Evolutionary conservation across 805 yeast genomes (phyloP), one percentile per base, ranked within the genome.

Genomic region (Wickerhamiella galacta): DNA sequence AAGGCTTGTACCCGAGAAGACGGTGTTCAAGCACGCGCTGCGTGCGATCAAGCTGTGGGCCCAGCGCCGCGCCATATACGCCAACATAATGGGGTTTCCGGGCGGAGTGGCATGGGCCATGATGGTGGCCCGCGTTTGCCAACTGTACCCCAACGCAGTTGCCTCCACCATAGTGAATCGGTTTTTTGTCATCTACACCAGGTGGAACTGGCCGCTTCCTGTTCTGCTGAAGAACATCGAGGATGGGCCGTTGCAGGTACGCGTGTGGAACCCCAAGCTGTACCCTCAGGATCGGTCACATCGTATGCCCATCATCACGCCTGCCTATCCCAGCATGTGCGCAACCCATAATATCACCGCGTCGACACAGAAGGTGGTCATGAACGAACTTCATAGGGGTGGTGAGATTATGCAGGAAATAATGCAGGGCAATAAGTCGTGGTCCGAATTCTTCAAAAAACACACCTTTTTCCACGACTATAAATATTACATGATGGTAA

Each of bases 51-150:
- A 90, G 54, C 63, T 90, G 48, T 90, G 98, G 98, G 98, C 98
- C 0, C 87, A 83, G 51, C 71, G 83, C 47, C 66, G 96, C 32
- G 96, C 95, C 0, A 70, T 90, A 11, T 90, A 90, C 56, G 95
- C 81, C 5, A 90, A 90, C 50, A 77, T 90, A 28, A 81, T 77
- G 66, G 98, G 98, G 0, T 90, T 87, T 56, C 98, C 96, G 1
- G 98, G 98, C 48, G 98, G 98, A 55, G 98, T 90, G 31, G 98
- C 98, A 1, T 90, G 98, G 98, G 98, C 98, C 1, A 90, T 90
- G 95, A 56, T 90, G 25, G 95, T 85, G n/a, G 98, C 96, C 1
- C 66, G 98, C 46, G 82, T 90, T 19, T 90, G 98, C 55, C 98
- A 90, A 53, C 58, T 90, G 32, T 90, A 87, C 52, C 98, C 98